These are phyloP conservation scores for Aquanectria penicillioides DNA, from an alignment of 2,329 filamentous ascomycete species.

Conservation along the genomic window DNA sequence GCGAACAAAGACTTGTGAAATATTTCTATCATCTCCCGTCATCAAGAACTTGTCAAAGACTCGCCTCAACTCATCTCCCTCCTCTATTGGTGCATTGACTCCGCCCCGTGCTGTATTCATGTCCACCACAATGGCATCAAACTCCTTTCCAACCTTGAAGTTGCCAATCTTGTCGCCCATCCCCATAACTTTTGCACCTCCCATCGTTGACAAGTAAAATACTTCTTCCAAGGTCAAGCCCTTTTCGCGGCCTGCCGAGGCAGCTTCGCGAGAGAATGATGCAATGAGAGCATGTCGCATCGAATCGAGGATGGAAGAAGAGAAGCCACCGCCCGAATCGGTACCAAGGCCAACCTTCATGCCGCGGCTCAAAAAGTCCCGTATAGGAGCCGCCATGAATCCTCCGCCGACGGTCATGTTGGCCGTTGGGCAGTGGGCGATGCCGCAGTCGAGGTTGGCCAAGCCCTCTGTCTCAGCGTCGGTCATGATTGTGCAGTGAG, in stretches of 20 bases:
- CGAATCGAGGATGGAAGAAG: conserved; percentile 66
- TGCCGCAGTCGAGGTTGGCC: conserved; percentile 60
- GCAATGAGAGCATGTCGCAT: conserved; percentile 69
- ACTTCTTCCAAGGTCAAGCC: conserved; percentile 61
- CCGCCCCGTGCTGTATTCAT: conserved; percentile 47
- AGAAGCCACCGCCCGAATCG: conserved; percentile 71
- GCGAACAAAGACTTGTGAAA: conserved; percentile 62
- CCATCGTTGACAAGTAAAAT: conserved; percentile 69
- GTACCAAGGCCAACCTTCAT: conserved; percentile 76
- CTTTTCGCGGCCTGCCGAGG: conserved; percentile 52
- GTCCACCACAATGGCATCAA: conserved; percentile 66
- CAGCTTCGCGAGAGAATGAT: conserved; percentile 57
- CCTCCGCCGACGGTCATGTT: conserved; percentile 72
- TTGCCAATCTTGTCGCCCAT: conserved; percentile 64
- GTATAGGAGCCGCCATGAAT: conserved; percentile 70
- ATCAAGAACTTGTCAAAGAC: conserved; percentile 73
- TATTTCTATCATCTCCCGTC: conserved; percentile 73
- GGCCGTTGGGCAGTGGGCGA: conserved; percentile 72
- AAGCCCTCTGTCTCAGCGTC: conserved; percentile 64
- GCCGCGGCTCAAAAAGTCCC: conserved; percentile 64
- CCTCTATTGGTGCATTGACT: conserved; percentile 63
- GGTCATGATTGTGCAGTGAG: conserved; percentile 72
- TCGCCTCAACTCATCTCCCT: conserved; percentile 54
- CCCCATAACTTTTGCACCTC: conserved; percentile 68
- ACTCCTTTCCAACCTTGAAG: conserved; percentile 68